phyloP scores from a whole-genome alignment of 257 asterid genomes.

The Nyctanthes arbortristis region DNA sequence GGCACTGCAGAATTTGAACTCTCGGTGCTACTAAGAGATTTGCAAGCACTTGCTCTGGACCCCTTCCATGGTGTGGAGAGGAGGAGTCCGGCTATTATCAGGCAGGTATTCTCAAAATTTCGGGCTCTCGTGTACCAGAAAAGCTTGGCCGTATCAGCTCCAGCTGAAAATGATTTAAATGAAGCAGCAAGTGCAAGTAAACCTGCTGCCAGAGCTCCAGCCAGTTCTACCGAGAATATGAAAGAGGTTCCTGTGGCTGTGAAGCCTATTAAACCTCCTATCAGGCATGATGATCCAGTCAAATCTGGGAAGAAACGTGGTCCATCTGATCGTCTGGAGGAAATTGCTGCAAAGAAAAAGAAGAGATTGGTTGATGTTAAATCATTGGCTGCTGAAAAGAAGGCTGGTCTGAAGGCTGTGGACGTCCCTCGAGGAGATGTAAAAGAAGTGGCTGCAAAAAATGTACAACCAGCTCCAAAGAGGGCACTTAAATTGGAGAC shows the following conservation, averaged over 20 bases:
- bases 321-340: constrained; percentile 67
- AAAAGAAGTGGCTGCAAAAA: constrained; percentile 16
- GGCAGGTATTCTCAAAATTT: constrained; percentile 54
- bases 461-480: constrained; percentile 22
- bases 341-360: constrained; percentile 47
- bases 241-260: constrained; percentile 37
- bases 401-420: constrained; percentile 21
- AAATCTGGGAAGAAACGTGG: constrained; percentile 74
- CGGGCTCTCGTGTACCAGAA: constrained; percentile 84
- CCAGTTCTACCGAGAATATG: constrained; percentile 30
- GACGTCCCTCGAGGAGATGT: constrained; percentile 36
- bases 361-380: constrained; percentile 38
- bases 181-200: constrained; percentile 35
- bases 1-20: constrained; percentile 35
- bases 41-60: constrained; percentile 69
- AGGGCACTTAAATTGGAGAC: constrained; percentile 20
- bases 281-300: constrained; percentile 66
- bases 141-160: constrained; percentile 49
- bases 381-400: constrained; percentile 39
- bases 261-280: constrained; percentile 49
- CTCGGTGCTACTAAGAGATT: constrained; percentile 48
- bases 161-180: constrained; percentile 46
- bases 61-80: constrained; percentile 57
- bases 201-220: constrained; percentile 24
- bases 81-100: constrained; percentile 35